Base-by-base conservation (phyloP, 768 basidiomycete species). In the Lactarius hatsudake region DNA sequence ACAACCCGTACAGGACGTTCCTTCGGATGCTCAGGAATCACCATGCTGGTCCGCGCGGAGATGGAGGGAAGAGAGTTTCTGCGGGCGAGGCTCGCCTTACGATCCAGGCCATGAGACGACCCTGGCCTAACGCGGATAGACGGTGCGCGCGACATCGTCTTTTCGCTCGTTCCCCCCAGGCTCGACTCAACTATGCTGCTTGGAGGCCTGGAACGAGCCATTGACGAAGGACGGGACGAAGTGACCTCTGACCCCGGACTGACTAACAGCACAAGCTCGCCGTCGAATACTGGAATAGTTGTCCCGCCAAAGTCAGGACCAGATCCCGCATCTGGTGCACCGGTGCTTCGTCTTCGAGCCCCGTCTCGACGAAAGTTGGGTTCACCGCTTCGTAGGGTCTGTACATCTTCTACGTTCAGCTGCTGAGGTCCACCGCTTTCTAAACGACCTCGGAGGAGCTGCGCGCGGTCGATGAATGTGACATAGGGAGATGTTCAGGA, bases 11-110 rank as follows among this genome's bases (percentile, higher is more conserved):
- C 78, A 0, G 91, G 87, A 3, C 86, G 84, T 65, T 91, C 90
- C 1, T 86, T 84, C 0, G 87, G 86, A 0, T 83, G 80, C 73
- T 92, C 91, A 1, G 86, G 77, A 10, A 84, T 76, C 6, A 87
- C 78, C 40, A 87, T 80, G 61, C 82, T 86, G 7, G 84, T 79
- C 17, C 86, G 81, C 28, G 84, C 84, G 0, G 90, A 87, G 12
- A 93, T 81, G 0, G 89, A 85, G n/a, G 92, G 92, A 9, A 94
- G 76, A 1, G 92, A 94, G 71, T 84, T 93, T 23, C 92, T 81
- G 20, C 90, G 83, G 1, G 89, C 87, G 63, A 87, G 73, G 71
- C 90, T 93, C 20, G 87, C 80, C 76, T 93, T 92, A n/a, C 91
- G 84, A 53, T 93, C 90, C 51, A 92, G 71, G 0, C 85, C 84